Conservation (phyloP, 495 filamentous ascomycete genomes). For the Jackrogersella minutella region DNA sequence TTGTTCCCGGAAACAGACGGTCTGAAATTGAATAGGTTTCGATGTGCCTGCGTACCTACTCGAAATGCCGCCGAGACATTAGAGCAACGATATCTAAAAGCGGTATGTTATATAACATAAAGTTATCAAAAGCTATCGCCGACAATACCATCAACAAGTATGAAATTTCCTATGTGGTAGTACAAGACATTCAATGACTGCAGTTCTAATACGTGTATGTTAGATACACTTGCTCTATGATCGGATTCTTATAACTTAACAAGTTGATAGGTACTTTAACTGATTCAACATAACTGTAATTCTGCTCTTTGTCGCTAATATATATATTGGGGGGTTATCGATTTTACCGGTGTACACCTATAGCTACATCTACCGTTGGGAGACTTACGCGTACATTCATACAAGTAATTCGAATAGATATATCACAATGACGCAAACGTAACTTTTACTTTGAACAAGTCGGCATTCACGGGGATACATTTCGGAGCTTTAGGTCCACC, state of each 20-base stretch:
- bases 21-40: not conserved
- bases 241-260: no score
- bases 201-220: no score
- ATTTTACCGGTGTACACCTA: no score
- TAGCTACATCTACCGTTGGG: not conserved
- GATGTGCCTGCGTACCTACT: constrained; percentile 5
- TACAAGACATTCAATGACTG: no score
- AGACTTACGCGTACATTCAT: not conserved
- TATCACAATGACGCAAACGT: constrained; percentile 28
- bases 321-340: no score
- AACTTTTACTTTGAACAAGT: constrained; percentile 8
- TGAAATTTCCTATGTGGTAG: no score
- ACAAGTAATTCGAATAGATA: constrained; percentile 2
- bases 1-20: constrained; percentile 9
- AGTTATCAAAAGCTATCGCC: not conserved
- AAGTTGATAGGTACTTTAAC: no score
- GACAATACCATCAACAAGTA: constrained; percentile 6
- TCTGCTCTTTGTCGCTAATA: not conserved
- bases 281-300: not conserved
- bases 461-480: constrained; percentile 5
- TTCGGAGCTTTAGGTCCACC: constrained; percentile 28
- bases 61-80: constrained; percentile 32
- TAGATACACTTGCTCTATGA: not conserved
- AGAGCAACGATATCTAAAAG: constrained; percentile 10
- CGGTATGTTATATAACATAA: constrained; percentile 9